Conservation (phyloP, 2,329 filamentous ascomycete species). For the Albophoma yamanashiensis region DNA sequence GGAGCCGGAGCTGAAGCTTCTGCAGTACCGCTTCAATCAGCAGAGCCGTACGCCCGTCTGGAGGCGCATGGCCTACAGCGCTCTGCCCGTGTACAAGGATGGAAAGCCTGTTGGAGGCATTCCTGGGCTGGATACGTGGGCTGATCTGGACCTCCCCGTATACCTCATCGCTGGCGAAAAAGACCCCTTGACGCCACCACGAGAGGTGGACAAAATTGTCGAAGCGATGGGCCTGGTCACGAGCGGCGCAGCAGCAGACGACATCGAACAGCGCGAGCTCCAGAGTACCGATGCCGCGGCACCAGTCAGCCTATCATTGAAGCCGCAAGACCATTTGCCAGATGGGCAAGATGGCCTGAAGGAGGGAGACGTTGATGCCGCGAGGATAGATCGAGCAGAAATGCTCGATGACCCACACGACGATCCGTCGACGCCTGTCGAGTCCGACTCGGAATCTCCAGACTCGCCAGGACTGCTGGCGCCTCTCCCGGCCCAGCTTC, state of each 20-base stretch:
- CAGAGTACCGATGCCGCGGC: conserved; percentile 36
- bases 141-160: conserved; percentile 59
- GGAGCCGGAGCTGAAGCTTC: conserved; percentile 51
- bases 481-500: conserved; percentile 34
- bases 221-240: conserved; percentile 19
- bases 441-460: conserved; percentile 24
- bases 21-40: conserved; percentile 67
- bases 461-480: conserved; percentile 13
- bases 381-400: conserved; percentile 2
- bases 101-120: conserved; percentile 50
- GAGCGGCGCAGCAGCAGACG: conserved; percentile 2
- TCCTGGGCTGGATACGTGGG: conserved; percentile 62
- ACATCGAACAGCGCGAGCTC: not conserved
- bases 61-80: conserved; percentile 68
- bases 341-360: conserved; percentile 6
- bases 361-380: not conserved
- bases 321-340: conserved; percentile 19
- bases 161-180: conserved; percentile 69
- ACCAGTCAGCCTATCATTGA: conserved; percentile 28
- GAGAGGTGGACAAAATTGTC: conserved; percentile 58
- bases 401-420: conserved; percentile 26
- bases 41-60: conserved; percentile 78
- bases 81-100: conserved; percentile 48
- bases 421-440: conserved; percentile 36
- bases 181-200: conserved; percentile 65